Percentiles rank a stretch among this genome's conserved stretches.
Conservation (phyloP, 2,329 filamentous ascomycete genomes). For the Scedosporium minutisporum region DNA sequence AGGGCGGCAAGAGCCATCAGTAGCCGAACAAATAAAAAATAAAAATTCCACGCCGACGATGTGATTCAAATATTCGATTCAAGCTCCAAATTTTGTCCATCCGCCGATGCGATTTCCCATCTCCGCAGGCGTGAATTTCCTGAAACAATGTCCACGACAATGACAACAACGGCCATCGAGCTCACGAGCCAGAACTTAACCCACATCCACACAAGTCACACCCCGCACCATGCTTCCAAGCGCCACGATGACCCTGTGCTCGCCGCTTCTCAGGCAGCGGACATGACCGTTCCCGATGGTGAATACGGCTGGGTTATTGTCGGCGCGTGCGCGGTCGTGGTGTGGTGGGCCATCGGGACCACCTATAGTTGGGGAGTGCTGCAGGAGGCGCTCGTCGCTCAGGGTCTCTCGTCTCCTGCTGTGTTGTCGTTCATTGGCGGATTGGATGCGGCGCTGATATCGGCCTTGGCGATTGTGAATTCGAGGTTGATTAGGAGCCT, state of each 20-base stretch:
- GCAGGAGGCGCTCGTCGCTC: slow-evolving; percentile 44
- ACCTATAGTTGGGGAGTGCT: slow-evolving; percentile 52
- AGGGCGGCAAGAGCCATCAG: not conserved
- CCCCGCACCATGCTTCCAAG: not conserved
- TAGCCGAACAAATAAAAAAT: not conserved
- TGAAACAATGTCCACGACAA: not conserved
- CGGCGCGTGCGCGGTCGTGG: slow-evolving; percentile 35
- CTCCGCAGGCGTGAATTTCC: not conserved
- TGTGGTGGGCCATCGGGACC: slow-evolving; percentile 48
- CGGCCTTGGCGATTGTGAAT: slow-evolving; percentile 41
- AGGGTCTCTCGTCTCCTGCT: slow-evolving; percentile 35
- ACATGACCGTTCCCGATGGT: slow-evolving; percentile 39
- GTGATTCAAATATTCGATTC: not conserved
- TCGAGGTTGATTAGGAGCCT: slow-evolving; percentile 39
- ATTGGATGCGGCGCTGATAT: slow-evolving; percentile 38
- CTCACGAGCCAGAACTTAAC: not conserved
- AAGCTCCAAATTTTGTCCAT: too few species aligned
- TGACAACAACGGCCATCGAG: not conserved
- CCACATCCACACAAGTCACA: not conserved
- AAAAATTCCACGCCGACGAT: not conserved
- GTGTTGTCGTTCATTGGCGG: slow-evolving; percentile 51
- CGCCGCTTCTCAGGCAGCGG: slow-evolving; percentile 32
- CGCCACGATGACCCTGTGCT: slow-evolving; percentile 15
- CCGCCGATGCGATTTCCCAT: too few species aligned
- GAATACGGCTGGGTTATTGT: slow-evolving; percentile 50